Evolutionary conservation across 1,139 yeast species (phyloP), one percentile per base, ranked within the genome.

Genomic region (Geotrichum aggregatum): DNA sequence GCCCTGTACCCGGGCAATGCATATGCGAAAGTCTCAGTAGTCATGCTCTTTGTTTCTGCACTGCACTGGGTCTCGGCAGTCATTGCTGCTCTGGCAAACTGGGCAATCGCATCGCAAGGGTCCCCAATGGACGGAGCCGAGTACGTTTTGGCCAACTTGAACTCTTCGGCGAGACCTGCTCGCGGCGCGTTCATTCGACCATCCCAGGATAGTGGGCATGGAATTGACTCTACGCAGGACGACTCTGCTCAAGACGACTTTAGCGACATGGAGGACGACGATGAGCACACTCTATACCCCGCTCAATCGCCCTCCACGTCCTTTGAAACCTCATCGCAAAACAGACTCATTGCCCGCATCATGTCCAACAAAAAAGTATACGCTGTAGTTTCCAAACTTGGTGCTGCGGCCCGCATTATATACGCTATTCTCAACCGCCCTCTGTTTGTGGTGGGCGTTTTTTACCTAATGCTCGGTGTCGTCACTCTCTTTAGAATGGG

Each of bases 401-500:
- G 79, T n/a, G 48, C 59, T 26, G 56, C 61, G 13, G 63, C 74
- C 30, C 49, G 61, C 43, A 38, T 76, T 7, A 57, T 79, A 4
- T 86, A 82, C 63, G 71, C 76, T 54, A 52, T 78, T 19, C 67
- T 85, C 48, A 83, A 85, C 63, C 80, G 86, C 72, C 84, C 84
- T 18, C 71, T 87, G 66, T 76, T 89, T 56, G 70, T 81, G 52
- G 81, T 76, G 62, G 79, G 80, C 52, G 71, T 82, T 52, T 73
- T 78, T 22, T 82, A 87, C 62, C 64, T 84, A 18, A 78, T 86
- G 47, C 79, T 88, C 5, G 97, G 94, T n/a, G 65, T 85, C 34
- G 89, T 89, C 4, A 83, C 87, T 2, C 84, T 86, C 48, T 79
- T 78, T 52, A 65, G 84, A 38, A 68, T 88, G 61, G 98, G 96